Base-by-base conservation (phyloP, 73 alveolate species). In the Paraurostyla sp. region DNA sequence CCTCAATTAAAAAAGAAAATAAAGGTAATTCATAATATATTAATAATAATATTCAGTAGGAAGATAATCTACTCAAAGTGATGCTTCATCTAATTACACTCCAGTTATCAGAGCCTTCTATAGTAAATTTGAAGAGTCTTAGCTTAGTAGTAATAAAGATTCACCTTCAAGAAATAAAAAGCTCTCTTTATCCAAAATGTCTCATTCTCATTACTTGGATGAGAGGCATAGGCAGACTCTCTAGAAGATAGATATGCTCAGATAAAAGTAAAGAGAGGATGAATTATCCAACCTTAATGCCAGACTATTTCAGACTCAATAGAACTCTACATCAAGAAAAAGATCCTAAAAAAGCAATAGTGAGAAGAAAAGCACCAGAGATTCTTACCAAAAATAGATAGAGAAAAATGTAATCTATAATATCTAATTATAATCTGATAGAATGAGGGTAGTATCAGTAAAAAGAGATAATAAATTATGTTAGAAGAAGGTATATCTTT, bases 181-280 rank as follows among this genome's bases (percentile, higher is more conserved):
- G 25, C 18, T 38, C 6, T 38, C 82, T 11, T 65, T 65, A 23
- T 6, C 6, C 16, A 6, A 38, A 4, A 35, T 65, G 82, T 15
- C 4, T 30, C 82, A 65, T 38, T 38, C 35, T 38, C 23, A 16
- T 7, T 65, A 65, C 25, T 40, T 65, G 9, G 82, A 65, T 32
- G 7, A 65, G 23, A 65, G 82, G 36, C 82, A 65, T 40, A 11
- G 7, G 3, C 25, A 65, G 25, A 36, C 82, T 22, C 58, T 38
- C 40, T 27, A 38, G 9, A 65, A 38, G 25, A 13, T 65, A 40
- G 32, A 22, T 38, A 32, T 13, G 9, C 18, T 65, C 25, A 65
- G 82, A 65, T 40, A 65, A 22, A n/a, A 38, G 41, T 11, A 65
- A 38, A 65, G 82, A 65, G 82, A 65, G 13, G 3, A 65, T 2